phyloP scores from a whole-genome alignment of 305 asterid genomes.

The Fraxinus latifolia region DNA sequence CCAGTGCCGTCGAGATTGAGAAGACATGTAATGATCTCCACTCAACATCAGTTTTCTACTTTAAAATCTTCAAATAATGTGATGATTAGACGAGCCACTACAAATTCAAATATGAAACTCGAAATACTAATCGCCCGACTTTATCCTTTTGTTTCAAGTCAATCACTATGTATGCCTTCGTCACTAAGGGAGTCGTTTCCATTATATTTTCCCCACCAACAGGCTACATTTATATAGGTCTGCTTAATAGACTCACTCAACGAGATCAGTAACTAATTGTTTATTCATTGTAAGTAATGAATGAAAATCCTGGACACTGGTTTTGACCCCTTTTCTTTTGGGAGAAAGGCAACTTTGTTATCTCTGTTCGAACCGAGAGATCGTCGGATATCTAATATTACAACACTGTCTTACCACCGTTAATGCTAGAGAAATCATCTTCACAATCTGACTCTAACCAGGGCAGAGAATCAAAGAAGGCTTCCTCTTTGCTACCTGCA shows the following conservation, averaged over 20 bases:
- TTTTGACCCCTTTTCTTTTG: background rate
- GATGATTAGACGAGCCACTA: background rate
- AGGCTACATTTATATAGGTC: background rate
- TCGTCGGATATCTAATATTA: background rate
- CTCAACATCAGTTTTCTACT: background rate
- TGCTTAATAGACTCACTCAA: background rate
- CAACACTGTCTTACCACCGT: conserved; percentile 41
- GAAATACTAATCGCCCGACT: background rate
- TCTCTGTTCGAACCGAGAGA: background rate
- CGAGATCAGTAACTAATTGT: background rate
- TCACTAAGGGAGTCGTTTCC: background rate
- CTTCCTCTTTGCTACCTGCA: conserved; percentile 53
- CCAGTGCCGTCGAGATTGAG: background rate
- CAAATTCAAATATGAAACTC: background rate
- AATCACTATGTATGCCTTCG: background rate
- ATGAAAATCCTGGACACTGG: background rate
- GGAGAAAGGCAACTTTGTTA: background rate
- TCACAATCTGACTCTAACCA: conserved; percentile 55
- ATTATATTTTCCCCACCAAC: background rate
- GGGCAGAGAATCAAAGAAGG: conserved; percentile 43
- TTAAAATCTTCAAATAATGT: background rate
- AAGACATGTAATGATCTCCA: background rate
- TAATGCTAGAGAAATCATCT: conserved; percentile 48
- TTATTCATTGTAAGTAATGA: background rate
- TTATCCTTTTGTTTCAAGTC: background rate